Base-by-base conservation (phyloP, 176 grass and related monocot genomes). In the Typha latifolia region DNA sequence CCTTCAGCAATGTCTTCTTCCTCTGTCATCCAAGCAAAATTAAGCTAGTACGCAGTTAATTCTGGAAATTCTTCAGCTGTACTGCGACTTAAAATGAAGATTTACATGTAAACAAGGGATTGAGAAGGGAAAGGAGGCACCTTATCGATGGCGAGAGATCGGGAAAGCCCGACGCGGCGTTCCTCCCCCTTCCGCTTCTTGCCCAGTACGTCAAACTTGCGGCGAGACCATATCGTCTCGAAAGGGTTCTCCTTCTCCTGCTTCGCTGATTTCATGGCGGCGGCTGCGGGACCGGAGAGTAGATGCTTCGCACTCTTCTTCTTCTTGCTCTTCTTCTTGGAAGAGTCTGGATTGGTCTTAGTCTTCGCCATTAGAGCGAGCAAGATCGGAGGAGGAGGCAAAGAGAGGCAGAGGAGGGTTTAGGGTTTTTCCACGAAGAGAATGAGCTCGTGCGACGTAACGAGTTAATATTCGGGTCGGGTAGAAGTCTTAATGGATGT, bases 171-270 rank as follows among this genome's bases (percentile, higher is more conserved):
- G 5, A 86, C 26, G 56, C 93, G 93, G 11, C 22, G 75, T 67
- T 97, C 93, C 78, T 92, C 93, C 5, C 88, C 93, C 85, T 92
- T 97, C 72, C 80, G 82, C 81, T 88, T 88, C 85, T 89, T 97
- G 4, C 93, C 85, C 4, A 97, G 81, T 23, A 97, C 62, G 67
- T 97, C 93, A 63, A 97, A 97, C 78, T 97, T 97, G 51, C 88
- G 78, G 71, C 93, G 88, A 5, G 93, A 90, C 94, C 94, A 92
- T 26, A 97, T 97, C 48, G 81, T 81, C 69, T 92, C 94, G 51
- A 92, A 92, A n/a, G 85, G 93, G 73, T 97, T 97, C 80, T 52
- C 73, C 69, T 62, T 66, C 26, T 72, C 69, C 29, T 19, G 61
- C 63, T 64, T 69, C 49, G 78, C 73, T 0, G 51, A 50, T 34